These are phyloP conservation scores for Tubosaeta brunneosetosa DNA, from an alignment of 768 basidiomycete species.

Conservation along the genomic window DNA sequence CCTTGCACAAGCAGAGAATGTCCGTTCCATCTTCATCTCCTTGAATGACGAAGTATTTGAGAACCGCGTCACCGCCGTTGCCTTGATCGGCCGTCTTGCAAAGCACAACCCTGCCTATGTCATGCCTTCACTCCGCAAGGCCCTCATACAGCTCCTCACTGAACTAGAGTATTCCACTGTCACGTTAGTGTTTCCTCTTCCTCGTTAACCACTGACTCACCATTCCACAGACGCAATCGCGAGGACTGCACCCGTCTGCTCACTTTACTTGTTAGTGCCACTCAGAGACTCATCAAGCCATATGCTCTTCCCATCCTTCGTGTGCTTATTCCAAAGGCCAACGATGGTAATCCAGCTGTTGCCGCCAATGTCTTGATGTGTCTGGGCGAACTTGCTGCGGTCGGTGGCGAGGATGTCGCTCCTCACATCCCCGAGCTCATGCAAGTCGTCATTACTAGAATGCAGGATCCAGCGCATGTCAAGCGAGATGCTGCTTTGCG, in stretches of 20 bases:
- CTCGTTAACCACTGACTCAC: background rate
- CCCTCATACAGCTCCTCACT: slow-evolving; percentile 91
- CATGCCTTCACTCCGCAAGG: slow-evolving; percentile 94
- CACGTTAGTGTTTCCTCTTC: slow-evolving; percentile 46
- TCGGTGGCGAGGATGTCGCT: slow-evolving; percentile 88
- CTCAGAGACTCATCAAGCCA: slow-evolving; percentile 90
- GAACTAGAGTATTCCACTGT: slow-evolving; percentile 96
- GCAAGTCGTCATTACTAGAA: slow-evolving; percentile 80
- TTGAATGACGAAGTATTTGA: slow-evolving; percentile 96
- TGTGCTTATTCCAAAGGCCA: slow-evolving; percentile 85
- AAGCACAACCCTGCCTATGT: slow-evolving; percentile 97
- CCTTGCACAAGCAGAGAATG: slow-evolving; percentile 95
- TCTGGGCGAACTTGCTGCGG: slow-evolving; percentile 87
- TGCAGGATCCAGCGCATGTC: slow-evolving; percentile 82
- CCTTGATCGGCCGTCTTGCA: slow-evolving; percentile 87
- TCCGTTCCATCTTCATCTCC: slow-evolving; percentile 95
- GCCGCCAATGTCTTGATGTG: slow-evolving; percentile 92
- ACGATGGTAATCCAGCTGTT: slow-evolving; percentile 79
- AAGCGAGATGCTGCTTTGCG: slow-evolving; percentile 94
- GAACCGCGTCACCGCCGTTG: slow-evolving; percentile 87
- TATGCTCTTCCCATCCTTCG: slow-evolving; percentile 94
- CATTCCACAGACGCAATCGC: slow-evolving; percentile 59
- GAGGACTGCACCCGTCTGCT: slow-evolving; percentile 92
- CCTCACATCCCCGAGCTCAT: slow-evolving; percentile 84
- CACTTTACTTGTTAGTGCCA: slow-evolving; percentile 84